Conservation (phyloP, 345 rosid genomes). For the Melaleuca quinquenervia region DNA sequence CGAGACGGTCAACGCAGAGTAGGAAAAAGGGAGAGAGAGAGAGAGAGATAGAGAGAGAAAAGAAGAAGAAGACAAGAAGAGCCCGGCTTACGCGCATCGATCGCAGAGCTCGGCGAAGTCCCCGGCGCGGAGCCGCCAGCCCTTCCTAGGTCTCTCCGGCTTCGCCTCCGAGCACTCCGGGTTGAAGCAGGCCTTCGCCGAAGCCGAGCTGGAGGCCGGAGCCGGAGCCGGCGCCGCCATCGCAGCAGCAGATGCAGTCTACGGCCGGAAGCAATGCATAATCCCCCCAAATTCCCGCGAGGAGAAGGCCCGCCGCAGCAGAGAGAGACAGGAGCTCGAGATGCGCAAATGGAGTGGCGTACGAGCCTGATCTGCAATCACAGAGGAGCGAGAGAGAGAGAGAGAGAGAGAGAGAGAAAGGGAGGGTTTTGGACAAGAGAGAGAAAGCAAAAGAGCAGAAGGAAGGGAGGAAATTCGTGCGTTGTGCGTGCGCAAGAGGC, state of each 20-base stretch:
- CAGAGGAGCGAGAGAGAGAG: background rate
- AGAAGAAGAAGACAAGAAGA: background rate
- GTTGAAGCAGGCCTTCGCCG: conserved; percentile 59
- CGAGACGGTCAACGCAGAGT: background rate
- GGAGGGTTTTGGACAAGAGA: background rate
- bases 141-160: conserved; percentile 49
- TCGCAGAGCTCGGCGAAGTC: conserved; percentile 88
- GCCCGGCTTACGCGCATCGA: conserved; percentile 74
- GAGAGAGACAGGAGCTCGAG: background rate
- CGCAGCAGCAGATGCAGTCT: background rate
- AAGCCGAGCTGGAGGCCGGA: background rate
- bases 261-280: background rate
- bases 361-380: conserved; percentile 17
- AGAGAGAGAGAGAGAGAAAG: background rate
- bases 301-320: background rate
- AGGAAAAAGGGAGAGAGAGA: background rate
- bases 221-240: background rate
- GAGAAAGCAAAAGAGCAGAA: background rate
- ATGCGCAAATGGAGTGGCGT: background rate
- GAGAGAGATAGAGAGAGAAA: background rate
- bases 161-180: conserved; percentile 50
- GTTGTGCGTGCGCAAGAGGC: background rate
- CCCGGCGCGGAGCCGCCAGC: conserved; percentile 81
- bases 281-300: background rate
- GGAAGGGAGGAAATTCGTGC: background rate